Conservation (phyloP, 768 basidiomycete species). For the Bullera alba region DNA sequence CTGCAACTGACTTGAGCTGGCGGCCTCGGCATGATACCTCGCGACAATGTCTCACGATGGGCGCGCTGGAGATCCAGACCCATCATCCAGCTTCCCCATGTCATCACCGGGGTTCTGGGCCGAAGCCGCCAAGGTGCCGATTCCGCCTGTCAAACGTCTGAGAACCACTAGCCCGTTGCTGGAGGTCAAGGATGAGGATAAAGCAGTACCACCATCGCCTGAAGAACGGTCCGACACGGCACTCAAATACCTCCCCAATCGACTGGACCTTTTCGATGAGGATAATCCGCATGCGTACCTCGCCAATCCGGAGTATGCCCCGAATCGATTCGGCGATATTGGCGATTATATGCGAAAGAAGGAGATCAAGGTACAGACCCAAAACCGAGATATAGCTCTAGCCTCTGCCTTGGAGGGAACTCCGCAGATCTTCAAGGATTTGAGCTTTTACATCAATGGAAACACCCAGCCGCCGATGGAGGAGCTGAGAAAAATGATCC, state of each 20-base stretch:
- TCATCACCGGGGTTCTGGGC: conserved; percentile 37
- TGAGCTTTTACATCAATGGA: conserved; percentile 87
- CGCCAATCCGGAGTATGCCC: conserved; percentile 55
- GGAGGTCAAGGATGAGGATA: not conserved
- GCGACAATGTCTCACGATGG: not conserved
- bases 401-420: conserved; percentile 28
- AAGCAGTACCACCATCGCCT: not conserved
- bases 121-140: conserved; percentile 16
- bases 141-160: conserved; percentile 7
- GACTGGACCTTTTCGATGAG: conserved; percentile 15
- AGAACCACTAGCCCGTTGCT: not conserved
- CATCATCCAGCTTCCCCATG: conserved; percentile 27
- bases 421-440: conserved; percentile 61
- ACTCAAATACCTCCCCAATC: conserved; percentile 32
- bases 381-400: conserved; percentile 44
- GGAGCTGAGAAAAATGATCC: conserved; percentile 68
- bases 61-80: not conserved
- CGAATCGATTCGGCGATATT: conserved; percentile 71
- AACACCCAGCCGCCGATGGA: conserved; percentile 81
- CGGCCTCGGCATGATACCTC: too few relatives aligned
- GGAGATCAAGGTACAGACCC: conserved; percentile 65
- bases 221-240: conserved; percentile 11
- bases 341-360: conserved; percentile 88
- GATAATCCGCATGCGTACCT: conserved; percentile 31
- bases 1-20: too few relatives aligned